These are phyloP conservation scores for Paecilomyces variotii DNA, from an alignment of 2,329 filamentous ascomycete genomes.

Conservation along the genomic window DNA sequence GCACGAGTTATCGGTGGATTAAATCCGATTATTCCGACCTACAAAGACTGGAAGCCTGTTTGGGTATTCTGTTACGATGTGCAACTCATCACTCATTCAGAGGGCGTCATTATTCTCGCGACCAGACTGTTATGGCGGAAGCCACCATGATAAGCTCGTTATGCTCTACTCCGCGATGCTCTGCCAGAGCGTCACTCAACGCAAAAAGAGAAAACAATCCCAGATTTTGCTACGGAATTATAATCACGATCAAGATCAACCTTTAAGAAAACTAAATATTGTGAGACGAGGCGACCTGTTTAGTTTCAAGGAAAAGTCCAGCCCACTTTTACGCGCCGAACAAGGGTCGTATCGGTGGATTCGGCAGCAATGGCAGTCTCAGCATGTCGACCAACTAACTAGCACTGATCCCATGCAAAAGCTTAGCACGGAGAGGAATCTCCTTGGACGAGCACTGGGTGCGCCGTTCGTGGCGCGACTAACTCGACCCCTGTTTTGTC, in stretches of 20 bases:
- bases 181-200: neutral
- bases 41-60: neutral
- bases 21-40: neutral
- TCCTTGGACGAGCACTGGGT: neutral
- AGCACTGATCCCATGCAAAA: neutral
- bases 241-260: neutral
- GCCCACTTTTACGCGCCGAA: neutral
- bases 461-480: neutral
- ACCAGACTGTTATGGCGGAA: neutral
- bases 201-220: neutral
- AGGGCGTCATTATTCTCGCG: neutral
- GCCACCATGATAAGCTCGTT: neutral
- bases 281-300: neutral
- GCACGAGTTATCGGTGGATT: neutral
- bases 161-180: neutral
- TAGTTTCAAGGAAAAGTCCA: neutral
- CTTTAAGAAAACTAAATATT: neutral
- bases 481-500: neutral
- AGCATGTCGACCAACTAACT: neutral
- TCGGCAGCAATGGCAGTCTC: neutral
- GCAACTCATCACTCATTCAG: neutral
- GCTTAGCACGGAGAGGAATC: neutral
- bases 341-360: neutral
- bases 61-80: neutral
- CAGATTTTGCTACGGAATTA: neutral